A percentile compares a stretch with the other conserved stretches of the same genome.
These are phyloP conservation scores for Xylaria intraflava DNA, from an alignment of 495 filamentous ascomycete species.

Conservation along the genomic window DNA sequence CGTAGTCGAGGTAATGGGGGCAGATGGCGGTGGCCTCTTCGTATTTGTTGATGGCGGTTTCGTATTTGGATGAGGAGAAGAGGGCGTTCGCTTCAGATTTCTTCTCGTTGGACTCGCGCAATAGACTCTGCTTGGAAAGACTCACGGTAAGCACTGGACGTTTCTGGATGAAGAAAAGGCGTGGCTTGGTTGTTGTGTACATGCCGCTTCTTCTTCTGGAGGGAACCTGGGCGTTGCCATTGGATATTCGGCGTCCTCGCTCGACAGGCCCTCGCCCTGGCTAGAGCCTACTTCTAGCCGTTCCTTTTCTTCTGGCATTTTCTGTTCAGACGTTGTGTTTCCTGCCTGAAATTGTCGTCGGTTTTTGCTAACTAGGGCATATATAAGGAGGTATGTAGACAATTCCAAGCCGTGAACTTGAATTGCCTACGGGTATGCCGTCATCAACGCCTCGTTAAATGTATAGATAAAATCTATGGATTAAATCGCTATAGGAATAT, in stretches of 20 bases:
- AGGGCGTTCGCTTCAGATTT: conserved; percentile 73
- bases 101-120: conserved; percentile 65
- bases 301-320: background rate
- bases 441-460: no score
- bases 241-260: conserved; percentile 15
- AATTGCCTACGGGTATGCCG: no score
- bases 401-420: no score
- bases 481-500: no score
- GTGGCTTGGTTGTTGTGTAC: conserved; percentile 17
- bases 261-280: background rate
- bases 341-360: background rate
- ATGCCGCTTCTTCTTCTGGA: conserved; percentile 71
- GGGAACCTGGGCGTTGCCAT: conserved; percentile 35
- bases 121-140: conserved; percentile 46
- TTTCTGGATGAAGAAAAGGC: background rate
- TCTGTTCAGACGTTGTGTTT: background rate
- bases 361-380: background rate
- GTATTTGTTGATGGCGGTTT: conserved; percentile 84
- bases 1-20: conserved; percentile 84
- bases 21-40: conserved; percentile 74
- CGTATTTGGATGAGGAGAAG: conserved; percentile 65
- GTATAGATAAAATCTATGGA: no score
- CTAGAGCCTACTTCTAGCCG: background rate
- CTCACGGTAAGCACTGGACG: background rate
- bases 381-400: no score